Evolutionary conservation across 495 filamentous ascomycete species (phyloP), one percentile per base, ranked within the genome.

Genomic region (Lophiostoma macrostomum): DNA sequence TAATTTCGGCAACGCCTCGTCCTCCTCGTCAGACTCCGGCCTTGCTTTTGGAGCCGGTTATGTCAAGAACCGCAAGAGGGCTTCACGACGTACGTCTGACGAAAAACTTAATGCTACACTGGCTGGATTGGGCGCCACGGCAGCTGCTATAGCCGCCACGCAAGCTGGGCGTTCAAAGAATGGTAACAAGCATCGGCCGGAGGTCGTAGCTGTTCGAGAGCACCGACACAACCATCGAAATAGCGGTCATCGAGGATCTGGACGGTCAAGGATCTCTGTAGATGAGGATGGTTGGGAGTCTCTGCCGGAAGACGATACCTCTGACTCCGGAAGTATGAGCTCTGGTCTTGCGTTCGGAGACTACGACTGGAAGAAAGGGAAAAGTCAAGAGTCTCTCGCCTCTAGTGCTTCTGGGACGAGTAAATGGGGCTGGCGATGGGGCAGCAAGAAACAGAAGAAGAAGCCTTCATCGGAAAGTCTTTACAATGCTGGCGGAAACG

Each of bases 351-450:
- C 80, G 2, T 86, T 63, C 72, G 82, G 64, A 63, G 66, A 50
- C 71, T 73, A 63, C 27, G 54, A 64, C 61, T 61, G 36, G 52
- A 61, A 42, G 40, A 65, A 55, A 38, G 58, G 58, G 29, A 65
- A 69, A 48, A 77, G 76, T 50, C 60, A 58, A 38, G 78, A 77
- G 28, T 82, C 80, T 18, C 61, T 77, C 4, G 54, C 53, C n/a
- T 83, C 80, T n/a, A 71, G 78, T 18, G 76, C 60, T 22, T 74
- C 76, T 14, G 73, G 71, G 13, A 74, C 70, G 13, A 71, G 70
- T 24, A 75, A 73, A 39, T 85, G 80, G 81, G 70, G 71, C 42
- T 84, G 80, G 80, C 70, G 74, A 35, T 83, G 80, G 76, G 74
- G 77, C 35, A 69, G 69, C 50, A 67, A 74, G 61, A 73, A 70